phyloP scores from a whole-genome alignment of 192 early-diverging fungal species.

The Coemansia sp. region DNA sequence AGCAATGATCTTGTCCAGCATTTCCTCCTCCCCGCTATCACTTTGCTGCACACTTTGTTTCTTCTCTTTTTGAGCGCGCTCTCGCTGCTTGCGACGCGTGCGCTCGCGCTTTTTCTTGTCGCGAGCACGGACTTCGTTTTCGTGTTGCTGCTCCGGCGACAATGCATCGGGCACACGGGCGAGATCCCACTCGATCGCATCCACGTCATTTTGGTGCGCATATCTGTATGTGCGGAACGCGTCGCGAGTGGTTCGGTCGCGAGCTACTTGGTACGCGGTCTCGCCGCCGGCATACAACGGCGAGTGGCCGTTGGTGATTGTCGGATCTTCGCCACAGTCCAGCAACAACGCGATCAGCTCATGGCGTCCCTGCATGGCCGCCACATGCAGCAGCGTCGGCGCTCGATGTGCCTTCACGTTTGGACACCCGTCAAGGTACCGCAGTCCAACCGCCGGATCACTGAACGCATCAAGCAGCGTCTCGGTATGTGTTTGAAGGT shows the following conservation, averaged over 20 bases:
- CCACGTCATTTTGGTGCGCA: constrained; percentile 28
- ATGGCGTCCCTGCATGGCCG: constrained; percentile 59
- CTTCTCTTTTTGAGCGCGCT: constrained; percentile 8
- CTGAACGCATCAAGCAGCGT: constrained; percentile 58
- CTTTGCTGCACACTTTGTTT: neutral
- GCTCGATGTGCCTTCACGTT: constrained; percentile 36
- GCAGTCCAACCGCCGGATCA: constrained; percentile 55
- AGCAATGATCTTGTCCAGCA: constrained; percentile 9
- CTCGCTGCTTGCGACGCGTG: constrained; percentile 9
- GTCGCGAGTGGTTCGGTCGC: constrained; percentile 29
- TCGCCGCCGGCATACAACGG: constrained; percentile 30
- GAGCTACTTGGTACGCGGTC: constrained; percentile 35
- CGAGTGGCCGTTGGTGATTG: constrained; percentile 38
- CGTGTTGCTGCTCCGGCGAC: constrained; percentile 18
- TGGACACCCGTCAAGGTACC: constrained; percentile 51
- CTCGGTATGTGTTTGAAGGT: constrained; percentile 61
- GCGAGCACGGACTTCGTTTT: constrained; percentile 16
- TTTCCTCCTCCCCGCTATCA: constrained; percentile 12
- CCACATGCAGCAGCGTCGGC: constrained; percentile 77
- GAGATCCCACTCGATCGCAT: constrained; percentile 43
- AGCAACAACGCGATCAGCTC: constrained; percentile 68
- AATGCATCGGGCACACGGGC: constrained; percentile 33
- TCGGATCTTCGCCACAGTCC: constrained; percentile 78
- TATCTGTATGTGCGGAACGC: constrained; percentile 29
- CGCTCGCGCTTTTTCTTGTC: constrained; percentile 22